phyloP scores from a whole-genome alignment of 169 alveolate genomes.

The Eimeria falciformis region DNA sequence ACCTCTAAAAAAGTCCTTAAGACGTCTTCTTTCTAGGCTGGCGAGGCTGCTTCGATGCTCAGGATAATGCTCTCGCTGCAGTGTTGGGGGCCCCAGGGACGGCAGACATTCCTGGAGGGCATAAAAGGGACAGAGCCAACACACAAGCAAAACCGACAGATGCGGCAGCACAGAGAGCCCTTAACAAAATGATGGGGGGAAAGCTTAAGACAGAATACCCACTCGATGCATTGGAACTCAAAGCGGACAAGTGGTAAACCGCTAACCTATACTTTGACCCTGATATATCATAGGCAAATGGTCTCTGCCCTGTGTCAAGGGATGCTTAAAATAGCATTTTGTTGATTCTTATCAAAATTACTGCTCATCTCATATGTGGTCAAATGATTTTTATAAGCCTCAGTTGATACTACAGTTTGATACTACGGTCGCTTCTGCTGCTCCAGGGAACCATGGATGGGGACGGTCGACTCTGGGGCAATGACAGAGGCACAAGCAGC shows the following conservation, averaged over 20 bases:
- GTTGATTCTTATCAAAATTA: too few relatives aligned
- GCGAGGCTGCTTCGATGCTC: neutral
- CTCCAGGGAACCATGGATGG: constrained; percentile 79
- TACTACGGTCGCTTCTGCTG: neutral
- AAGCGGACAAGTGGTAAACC: constrained; percentile 45
- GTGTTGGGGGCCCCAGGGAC: neutral
- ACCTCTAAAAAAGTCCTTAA: too few relatives aligned
- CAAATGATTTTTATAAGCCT: too few relatives aligned
- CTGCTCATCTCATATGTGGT: too few relatives aligned
- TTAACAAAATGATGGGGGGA: constrained; percentile 79
- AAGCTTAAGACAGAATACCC: constrained; percentile 67
- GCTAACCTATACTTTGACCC: too few relatives aligned
- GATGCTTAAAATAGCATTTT: too few relatives aligned
- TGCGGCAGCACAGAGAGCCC: constrained; percentile 64
- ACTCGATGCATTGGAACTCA: constrained; percentile 57
- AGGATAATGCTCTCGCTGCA: constrained; percentile 38
- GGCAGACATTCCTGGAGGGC: constrained; percentile 1
- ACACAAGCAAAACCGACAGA: constrained; percentile 47
- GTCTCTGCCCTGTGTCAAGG: too few relatives aligned
- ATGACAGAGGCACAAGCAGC: constrained; percentile 76
- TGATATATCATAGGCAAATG: too few relatives aligned
- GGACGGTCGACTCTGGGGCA: constrained; percentile 62
- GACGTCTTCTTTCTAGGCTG: too few relatives aligned
- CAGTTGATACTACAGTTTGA: too few relatives aligned
- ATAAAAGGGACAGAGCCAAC: neutral